These are phyloP conservation scores for Hibiscus mutabilis DNA, from an alignment of 345 rosid genomes.

Conservation along the genomic window DNA sequence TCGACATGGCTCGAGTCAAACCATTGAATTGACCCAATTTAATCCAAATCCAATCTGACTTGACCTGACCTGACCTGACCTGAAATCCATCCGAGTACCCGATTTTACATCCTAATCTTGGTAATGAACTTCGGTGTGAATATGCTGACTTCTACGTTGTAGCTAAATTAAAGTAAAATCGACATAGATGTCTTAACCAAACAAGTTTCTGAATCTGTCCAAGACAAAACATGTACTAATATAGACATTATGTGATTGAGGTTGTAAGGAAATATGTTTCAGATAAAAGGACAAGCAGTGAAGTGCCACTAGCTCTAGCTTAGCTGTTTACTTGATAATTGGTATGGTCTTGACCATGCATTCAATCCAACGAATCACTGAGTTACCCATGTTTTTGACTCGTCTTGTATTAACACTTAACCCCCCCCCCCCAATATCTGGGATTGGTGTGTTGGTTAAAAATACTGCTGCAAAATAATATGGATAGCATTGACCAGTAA, in stretches of 20 bases:
- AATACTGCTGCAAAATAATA: too few relatives aligned
- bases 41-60: too few relatives aligned
- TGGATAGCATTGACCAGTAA: too few relatives aligned
- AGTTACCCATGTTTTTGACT: not conserved
- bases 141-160: not conserved
- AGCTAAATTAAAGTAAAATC: not conserved
- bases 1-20: too few relatives aligned
- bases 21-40: too few relatives aligned
- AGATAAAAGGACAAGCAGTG: not conserved
- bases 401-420: not conserved
- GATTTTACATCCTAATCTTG: not conserved
- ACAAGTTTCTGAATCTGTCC: not conserved
- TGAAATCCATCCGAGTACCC: too few relatives aligned
- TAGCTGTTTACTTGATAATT: not conserved
- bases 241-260: not conserved
- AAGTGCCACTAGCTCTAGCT: not conserved
- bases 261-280: not conserved
- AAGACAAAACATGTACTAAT: not conserved
- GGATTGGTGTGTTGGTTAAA: too few relatives aligned
- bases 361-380: not conserved
- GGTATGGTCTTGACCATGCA: not conserved
- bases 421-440: too few relatives aligned
- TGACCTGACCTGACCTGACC: too few relatives aligned
- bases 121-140: not conserved
- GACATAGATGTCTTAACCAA: not conserved